phyloP scores from a whole-genome alignment of 2,329 filamentous ascomycete species.

The Fusarium nodosum region DNA sequence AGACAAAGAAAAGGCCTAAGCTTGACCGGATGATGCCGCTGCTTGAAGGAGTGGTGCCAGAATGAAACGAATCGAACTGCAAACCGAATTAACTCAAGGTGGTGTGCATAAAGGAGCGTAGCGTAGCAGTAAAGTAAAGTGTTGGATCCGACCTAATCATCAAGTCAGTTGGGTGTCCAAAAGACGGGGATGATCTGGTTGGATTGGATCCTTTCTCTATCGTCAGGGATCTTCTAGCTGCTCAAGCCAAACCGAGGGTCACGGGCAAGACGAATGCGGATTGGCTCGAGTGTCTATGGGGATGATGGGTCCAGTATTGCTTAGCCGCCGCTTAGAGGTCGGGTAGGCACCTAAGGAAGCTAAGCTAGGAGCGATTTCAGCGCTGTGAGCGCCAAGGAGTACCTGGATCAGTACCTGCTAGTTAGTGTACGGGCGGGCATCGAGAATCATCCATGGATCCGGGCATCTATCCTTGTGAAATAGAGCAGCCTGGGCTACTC shows the following conservation, averaged over 20 bases:
- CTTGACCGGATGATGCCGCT: constrained; percentile 22
- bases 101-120: constrained; percentile 39
- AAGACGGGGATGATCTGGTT: constrained; percentile 35
- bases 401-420: background rate
- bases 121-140: constrained; percentile 25
- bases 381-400: constrained; percentile 1
- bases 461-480: background rate
- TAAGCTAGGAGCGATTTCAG: constrained; percentile 7
- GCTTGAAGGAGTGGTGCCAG: constrained; percentile 35
- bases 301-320: constrained; percentile 39
- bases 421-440: background rate
- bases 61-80: constrained; percentile 26
- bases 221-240: constrained; percentile 23
- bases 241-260: constrained; percentile 31
- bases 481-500: background rate
- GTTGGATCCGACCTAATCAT: constrained; percentile 13
- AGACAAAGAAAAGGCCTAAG: constrained; percentile 33
- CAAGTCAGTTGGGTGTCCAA: constrained; percentile 10
- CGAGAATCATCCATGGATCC: background rate
- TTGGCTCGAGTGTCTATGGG: constrained; percentile 38
- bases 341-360: constrained; percentile 1
- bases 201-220: constrained; percentile 36
- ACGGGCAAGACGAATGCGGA: constrained; percentile 37
- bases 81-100: constrained; percentile 28
- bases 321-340: constrained; percentile 37